Conservation (phyloP, 768 basidiomycete species). For the Lepiota venenata region DNA sequence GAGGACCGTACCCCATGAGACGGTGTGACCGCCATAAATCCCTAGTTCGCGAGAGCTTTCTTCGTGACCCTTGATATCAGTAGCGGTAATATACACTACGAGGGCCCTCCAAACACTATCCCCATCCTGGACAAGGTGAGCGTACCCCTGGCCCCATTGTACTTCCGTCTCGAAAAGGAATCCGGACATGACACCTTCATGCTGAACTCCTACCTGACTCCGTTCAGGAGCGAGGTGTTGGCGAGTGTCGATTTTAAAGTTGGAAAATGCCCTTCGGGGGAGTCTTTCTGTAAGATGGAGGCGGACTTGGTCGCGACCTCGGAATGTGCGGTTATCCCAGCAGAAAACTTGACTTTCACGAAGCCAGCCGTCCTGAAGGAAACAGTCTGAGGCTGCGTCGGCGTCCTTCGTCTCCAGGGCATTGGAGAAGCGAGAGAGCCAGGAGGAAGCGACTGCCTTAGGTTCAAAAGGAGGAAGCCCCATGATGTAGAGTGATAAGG, state of each 20-base stretch:
- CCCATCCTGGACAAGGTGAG: neutral
- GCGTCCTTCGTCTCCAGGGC: constrained; percentile 2
- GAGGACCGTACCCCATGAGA: neutral
- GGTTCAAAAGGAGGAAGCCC: neutral
- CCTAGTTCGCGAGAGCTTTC: constrained; percentile 2
- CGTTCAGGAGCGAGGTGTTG: constrained; percentile 3
- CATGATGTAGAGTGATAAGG: neutral
- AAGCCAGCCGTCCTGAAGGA: constrained; percentile 5
- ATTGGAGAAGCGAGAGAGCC: neutral
- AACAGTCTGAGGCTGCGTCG: neutral
- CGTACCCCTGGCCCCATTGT: constrained; percentile 9
- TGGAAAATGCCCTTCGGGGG: neutral
- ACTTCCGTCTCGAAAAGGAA: constrained; percentile 5
- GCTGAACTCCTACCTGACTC: neutral
- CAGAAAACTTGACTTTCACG: constrained; percentile 9
- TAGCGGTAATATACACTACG: neutral
- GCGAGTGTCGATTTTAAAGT: constrained; percentile 3
- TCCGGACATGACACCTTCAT: constrained; percentile 1
- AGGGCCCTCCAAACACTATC: constrained; percentile 7
- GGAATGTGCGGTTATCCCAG: constrained; percentile 9
- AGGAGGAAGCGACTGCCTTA: neutral
- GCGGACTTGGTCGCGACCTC: constrained; percentile 2
- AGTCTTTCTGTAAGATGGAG: neutral
- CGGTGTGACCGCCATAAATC: constrained; percentile 1
- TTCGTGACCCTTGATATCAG: constrained; percentile 5